A percentile compares a stretch with the other conserved stretches of the same genome.
phyloP scores from a whole-genome alignment of 2,329 filamentous ascomycete genomes.

The Magnaporthales sp. region DNA sequence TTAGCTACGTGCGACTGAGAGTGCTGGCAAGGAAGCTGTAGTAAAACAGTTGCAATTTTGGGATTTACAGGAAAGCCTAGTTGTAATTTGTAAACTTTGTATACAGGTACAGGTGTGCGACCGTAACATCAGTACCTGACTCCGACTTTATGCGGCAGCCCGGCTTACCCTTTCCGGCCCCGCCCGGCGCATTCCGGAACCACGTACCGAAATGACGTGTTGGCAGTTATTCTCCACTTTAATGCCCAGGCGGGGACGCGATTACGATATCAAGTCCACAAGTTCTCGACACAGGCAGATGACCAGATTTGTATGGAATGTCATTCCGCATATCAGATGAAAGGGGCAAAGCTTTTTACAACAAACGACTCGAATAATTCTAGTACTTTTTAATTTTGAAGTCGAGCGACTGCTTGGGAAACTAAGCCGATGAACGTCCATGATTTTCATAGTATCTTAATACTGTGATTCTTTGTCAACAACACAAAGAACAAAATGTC shows the following conservation, averaged over 20 bases:
- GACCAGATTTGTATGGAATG: background rate
- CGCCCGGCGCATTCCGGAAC: background rate
- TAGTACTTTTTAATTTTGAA: background rate
- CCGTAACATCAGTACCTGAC: background rate
- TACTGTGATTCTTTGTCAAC: background rate
- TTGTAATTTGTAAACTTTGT: too few species aligned
- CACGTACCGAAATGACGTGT: background rate
- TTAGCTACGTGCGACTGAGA: slow-evolving; percentile 40
- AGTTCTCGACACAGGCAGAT: background rate
- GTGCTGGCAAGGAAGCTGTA: slow-evolving; percentile 14
- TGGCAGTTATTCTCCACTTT: background rate
- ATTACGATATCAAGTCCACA: background rate
- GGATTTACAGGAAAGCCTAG: background rate
- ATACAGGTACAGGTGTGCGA: background rate
- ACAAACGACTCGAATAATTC: background rate
- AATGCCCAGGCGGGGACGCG: background rate
- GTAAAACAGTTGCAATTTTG: background rate
- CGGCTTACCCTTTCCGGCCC: background rate
- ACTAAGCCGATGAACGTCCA: background rate
- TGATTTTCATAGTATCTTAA: background rate
- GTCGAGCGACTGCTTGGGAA: background rate
- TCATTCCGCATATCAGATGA: background rate
- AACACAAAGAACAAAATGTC: slow-evolving; percentile 49
- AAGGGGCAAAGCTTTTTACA: background rate
- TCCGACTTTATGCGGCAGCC: background rate